Percentiles rank a stretch among this genome's conserved stretches.
phyloP scores from a whole-genome alignment of 2,329 filamentous ascomycete genomes.

The Fusarium chlamydosporum region DNA sequence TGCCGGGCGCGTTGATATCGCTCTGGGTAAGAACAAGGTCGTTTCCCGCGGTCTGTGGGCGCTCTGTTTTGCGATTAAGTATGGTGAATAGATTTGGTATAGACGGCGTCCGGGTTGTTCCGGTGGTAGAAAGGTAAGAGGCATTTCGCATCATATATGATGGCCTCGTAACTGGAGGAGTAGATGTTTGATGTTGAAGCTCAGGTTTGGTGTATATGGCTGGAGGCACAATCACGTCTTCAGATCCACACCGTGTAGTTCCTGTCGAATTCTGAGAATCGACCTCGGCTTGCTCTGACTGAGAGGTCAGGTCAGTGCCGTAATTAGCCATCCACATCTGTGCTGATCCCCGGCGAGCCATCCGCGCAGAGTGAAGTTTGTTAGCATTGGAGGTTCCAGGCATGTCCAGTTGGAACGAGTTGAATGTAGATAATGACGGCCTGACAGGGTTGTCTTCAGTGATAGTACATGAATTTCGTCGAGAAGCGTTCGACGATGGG shows the following conservation, averaged over 20 bases:
- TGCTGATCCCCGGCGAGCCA: conserved; percentile 32
- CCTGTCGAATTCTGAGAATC: conserved; percentile 27
- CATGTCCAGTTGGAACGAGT: conserved; percentile 33
- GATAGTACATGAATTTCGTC: conserved; percentile 17
- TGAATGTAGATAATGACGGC: conserved; percentile 39
- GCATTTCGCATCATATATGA: conserved; percentile 21
- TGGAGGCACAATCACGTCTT: conserved; percentile 18
- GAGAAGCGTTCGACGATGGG: conserved; percentile 48
- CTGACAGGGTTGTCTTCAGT: conserved; percentile 29
- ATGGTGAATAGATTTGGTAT: conserved; percentile 49
- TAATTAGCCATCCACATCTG: conserved; percentile 42
- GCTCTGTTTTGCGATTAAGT: conserved; percentile 38
- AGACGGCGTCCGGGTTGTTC: conserved; percentile 40
- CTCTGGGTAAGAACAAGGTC: conserved; percentile 29
- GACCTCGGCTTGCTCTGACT: conserved; percentile 25
- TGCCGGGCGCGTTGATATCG: conserved; percentile 48
- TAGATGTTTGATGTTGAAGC: conserved; percentile 1
- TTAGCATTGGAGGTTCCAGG: conserved; percentile 14
- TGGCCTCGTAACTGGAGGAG: conserved; percentile 12
- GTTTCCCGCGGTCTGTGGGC: conserved; percentile 36
- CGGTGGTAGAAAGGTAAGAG: conserved; percentile 5
- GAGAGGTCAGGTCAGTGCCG: conserved; percentile 32
- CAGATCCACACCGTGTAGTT: conserved; percentile 27
- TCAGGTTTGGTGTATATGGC: conserved; percentile 19
- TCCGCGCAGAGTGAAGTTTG: conserved; percentile 34